Evolutionary conservation across 768 basidiomycete genomes (phyloP).

Genomic region (Auricularia sp.): DNA sequence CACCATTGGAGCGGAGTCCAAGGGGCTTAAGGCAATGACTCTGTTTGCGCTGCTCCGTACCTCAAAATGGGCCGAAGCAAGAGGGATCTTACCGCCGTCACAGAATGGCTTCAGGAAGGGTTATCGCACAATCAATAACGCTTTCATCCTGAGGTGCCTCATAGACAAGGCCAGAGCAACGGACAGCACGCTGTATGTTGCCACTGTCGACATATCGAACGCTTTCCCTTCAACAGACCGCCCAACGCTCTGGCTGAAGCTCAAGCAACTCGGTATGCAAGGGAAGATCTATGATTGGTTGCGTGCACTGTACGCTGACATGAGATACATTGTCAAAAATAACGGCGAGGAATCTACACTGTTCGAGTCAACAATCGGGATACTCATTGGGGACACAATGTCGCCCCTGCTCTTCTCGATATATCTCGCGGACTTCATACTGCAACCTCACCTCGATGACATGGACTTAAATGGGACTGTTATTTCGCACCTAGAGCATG

Average conservation of each 20-base stretch:
- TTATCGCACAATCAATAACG: conserved; percentile 23
- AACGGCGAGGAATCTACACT: not conserved
- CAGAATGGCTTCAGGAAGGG: conserved; percentile 24
- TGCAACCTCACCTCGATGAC: not conserved
- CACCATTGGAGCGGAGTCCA: not conserved
- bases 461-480: conserved; percentile 3
- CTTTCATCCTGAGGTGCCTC: conserved; percentile 13
- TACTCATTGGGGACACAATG: not conserved
- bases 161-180: conserved; percentile 12
- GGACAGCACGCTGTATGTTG: conserved; percentile 13
- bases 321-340: conserved; percentile 2
- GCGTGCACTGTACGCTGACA: conserved; percentile 6
- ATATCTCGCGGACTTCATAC: not conserved
- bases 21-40: not conserved
- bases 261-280: conserved; percentile 12
- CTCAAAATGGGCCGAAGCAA: not conserved
- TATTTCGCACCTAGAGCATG: conserved; percentile 19
- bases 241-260: conserved; percentile 24
- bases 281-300: conserved; percentile 11
- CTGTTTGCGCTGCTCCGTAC: not conserved
- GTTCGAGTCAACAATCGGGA: not conserved
- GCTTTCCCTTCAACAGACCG: conserved; percentile 28
- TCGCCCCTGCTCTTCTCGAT: not conserved
- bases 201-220: conserved; percentile 21
- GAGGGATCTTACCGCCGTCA: conserved; percentile 16